These are phyloP conservation scores for Zoysia pacifica DNA, from an alignment of 176 grass and related monocot species.

Conservation along the genomic window DNA sequence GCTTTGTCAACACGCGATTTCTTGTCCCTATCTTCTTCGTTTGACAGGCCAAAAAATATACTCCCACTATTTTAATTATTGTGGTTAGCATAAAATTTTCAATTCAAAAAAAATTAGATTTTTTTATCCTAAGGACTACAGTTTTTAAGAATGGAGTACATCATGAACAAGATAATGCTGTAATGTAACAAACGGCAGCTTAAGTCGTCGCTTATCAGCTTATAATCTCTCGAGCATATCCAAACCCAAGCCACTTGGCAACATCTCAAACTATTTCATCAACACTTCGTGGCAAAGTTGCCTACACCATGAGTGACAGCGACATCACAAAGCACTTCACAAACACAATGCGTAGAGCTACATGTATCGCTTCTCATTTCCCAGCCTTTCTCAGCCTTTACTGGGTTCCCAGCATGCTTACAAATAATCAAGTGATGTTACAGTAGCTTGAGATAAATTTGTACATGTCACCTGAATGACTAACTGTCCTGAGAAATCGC, in stretches of 20 bases:
- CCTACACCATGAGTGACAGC: neutral
- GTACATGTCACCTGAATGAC: slow-evolving; percentile 31
- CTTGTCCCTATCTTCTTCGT: no score
- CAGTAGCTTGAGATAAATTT: slow-evolving; percentile 17
- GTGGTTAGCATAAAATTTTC: no score
- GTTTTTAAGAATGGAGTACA: no score
- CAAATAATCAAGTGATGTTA: slow-evolving; percentile 8
- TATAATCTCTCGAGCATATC: neutral
- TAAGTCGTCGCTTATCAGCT: neutral
- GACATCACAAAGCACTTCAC: neutral
- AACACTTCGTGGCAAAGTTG: slow-evolving; percentile 24
- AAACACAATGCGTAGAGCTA: neutral
- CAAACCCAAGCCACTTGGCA: neutral
- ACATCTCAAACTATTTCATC: neutral
- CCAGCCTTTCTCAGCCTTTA: neutral
- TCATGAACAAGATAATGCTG: no score
- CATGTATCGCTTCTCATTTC: neutral
- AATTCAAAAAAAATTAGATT: no score
- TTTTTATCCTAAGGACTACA: no score
- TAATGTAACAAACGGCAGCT: no score
- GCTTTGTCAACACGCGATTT: no score
- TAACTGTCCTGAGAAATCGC: neutral
- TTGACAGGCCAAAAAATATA: no score
- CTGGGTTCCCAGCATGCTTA: neutral
- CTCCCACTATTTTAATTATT: no score